These are phyloP conservation scores for Rubus idaeus DNA, from an alignment of 306 rosid species.

Conservation along the genomic window DNA sequence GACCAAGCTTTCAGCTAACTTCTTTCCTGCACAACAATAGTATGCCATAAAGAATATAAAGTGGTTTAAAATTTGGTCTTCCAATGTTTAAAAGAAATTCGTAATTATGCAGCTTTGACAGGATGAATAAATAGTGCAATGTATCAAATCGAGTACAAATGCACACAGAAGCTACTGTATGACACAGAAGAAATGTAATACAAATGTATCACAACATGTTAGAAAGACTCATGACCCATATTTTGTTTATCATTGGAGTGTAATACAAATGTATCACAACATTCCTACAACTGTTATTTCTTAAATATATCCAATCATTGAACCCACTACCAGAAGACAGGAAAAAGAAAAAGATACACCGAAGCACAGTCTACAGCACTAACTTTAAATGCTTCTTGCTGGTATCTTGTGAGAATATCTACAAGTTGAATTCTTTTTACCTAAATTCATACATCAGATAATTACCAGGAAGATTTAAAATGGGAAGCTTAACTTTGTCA, in stretches of 20 bases:
- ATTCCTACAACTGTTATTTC: not conserved
- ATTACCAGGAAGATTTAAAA: not conserved
- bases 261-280: not conserved
- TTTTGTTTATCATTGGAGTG: not conserved
- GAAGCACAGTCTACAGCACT: not conserved
- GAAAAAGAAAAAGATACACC: not conserved
- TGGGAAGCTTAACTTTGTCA: not conserved
- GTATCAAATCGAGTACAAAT: not conserved
- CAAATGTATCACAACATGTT: too few species aligned
- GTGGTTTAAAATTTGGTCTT: not conserved
- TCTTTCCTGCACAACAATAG: slow-evolving; percentile 60
- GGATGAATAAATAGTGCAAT: not conserved
- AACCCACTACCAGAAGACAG: not conserved
- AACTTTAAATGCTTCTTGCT: not conserved
- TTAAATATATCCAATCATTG: not conserved
- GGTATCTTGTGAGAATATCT: not conserved
- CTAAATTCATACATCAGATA: not conserved
- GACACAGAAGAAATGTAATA: not conserved
- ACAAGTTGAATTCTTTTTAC: not conserved
- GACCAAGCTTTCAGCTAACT: slow-evolving; percentile 83
- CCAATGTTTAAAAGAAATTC: not conserved
- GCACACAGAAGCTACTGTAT: not conserved
- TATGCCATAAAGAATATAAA: not conserved
- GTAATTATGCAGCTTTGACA: not conserved
- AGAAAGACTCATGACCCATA: not conserved